These are phyloP conservation scores for Fragaria iinumae DNA, from an alignment of 306 rosid genomes.

Conservation along the genomic window DNA sequence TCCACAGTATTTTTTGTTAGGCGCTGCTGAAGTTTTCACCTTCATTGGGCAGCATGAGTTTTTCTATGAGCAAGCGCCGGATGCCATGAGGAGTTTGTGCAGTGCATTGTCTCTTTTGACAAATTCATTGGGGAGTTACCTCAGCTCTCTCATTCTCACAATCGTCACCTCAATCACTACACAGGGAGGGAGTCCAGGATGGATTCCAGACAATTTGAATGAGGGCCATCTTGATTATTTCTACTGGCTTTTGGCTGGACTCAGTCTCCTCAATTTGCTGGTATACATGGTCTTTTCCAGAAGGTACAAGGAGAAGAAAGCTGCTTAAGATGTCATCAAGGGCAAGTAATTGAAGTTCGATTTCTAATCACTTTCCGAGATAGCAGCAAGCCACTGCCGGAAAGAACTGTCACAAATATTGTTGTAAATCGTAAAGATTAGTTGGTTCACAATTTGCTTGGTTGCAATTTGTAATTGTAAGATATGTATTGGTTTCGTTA, in stretches of 20 bases:
- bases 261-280: conserved; percentile 31
- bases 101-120: conserved; percentile 34
- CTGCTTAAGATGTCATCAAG: conserved; percentile 1
- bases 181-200: conserved; percentile 20
- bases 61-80: conserved; percentile 32
- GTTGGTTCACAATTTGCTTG: not conserved
- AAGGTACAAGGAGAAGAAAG: conserved; percentile 23
- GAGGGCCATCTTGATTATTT: conserved; percentile 40
- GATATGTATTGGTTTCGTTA: not conserved
- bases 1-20: conserved; percentile 32
- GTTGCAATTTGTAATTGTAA: no score
- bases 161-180: conserved; percentile 18
- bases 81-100: conserved; percentile 32
- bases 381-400: not conserved
- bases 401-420: not conserved
- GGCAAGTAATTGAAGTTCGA: not conserved
- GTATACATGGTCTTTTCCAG: conserved; percentile 29
- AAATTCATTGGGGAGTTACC: conserved; percentile 28
- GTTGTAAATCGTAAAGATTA: not conserved
- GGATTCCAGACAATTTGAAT: conserved; percentile 39
- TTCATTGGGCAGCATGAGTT: conserved; percentile 33
- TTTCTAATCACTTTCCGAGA: no score
- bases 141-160: conserved; percentile 30
- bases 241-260: conserved; percentile 36
- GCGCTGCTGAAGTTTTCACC: conserved; percentile 29